Percentiles rank a stretch among this genome's conserved stretches.
Evolutionary conservation across 139 green algal genomes (phyloP).

Genomic region (Tetradesmus lagerheimii): DNA sequence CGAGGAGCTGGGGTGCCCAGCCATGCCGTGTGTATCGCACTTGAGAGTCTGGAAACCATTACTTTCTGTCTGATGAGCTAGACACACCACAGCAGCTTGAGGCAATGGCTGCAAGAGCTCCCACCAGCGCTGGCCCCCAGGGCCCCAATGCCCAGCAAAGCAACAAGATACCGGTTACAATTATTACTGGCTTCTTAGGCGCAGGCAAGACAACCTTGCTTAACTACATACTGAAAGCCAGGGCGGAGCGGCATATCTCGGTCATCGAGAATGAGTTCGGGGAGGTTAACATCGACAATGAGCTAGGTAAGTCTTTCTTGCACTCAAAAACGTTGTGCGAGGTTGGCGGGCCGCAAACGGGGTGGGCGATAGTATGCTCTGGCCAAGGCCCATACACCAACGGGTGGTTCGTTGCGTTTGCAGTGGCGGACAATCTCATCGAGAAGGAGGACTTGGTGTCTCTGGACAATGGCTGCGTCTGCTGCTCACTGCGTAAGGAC

Average conservation of each 20-base stretch:
- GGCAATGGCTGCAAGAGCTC: constrained; percentile 7
- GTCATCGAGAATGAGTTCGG: constrained; percentile 90
- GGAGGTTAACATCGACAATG: constrained; percentile 79
- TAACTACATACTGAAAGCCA: constrained; percentile 81
- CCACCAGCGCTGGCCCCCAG: background rate
- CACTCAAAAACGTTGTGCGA: background rate
- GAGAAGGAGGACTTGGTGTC: constrained; percentile 87
- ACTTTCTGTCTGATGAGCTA: background rate
- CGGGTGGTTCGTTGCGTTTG: constrained; percentile 33
- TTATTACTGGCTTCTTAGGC: constrained; percentile 57
- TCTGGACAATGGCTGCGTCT: constrained; percentile 89
- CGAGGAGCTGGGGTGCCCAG: background rate
- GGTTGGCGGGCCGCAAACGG: background rate
- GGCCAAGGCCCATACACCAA: constrained; percentile 10
- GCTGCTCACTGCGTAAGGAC: constrained; percentile 88
- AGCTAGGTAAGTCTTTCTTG: constrained; percentile 61
- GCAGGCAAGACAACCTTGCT: constrained; percentile 86
- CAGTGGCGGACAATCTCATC: constrained; percentile 80
- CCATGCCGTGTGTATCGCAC: background rate
- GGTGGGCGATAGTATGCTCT: constrained; percentile 38
- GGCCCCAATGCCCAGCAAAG: background rate
- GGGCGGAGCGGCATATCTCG: constrained; percentile 62
- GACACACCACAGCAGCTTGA: background rate
- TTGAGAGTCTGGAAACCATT: background rate
- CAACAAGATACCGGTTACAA: constrained; percentile 48